phyloP scores from a whole-genome alignment of 2,329 filamentous ascomycete genomes.

The Elsinoe necatrix region DNA sequence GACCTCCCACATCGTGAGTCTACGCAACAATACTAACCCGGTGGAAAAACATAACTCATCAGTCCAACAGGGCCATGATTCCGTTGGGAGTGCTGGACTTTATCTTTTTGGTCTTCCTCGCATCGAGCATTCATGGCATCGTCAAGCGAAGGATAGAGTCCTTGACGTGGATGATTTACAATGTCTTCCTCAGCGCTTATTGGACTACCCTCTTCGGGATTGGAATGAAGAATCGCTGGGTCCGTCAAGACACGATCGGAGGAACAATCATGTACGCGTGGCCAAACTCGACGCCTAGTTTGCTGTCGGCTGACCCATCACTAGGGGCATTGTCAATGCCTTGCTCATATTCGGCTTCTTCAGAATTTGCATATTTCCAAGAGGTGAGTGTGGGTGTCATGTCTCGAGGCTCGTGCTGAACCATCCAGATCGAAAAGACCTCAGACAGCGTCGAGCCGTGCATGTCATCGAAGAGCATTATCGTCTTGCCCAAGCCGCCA shows the following conservation, averaged over 20 bases:
- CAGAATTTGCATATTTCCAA: background rate
- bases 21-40: background rate
- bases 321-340: background rate
- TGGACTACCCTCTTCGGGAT: background rate
- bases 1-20: background rate
- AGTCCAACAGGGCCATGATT: background rate
- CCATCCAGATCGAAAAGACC: background rate
- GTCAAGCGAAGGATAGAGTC: background rate
- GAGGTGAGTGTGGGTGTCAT: background rate
- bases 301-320: background rate
- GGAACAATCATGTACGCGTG: background rate
- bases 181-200: background rate
- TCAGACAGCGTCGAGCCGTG: background rate
- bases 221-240: background rate
- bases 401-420: background rate
- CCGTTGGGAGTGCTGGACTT: background rate
- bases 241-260: background rate
- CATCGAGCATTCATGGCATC: background rate
- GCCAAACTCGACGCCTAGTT: background rate
- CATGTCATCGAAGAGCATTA: constrained; percentile 2
- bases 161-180: constrained; percentile 1
- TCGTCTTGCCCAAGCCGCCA: background rate
- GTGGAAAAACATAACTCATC: background rate
- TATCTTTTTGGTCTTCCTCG: background rate
- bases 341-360: background rate